These are phyloP conservation scores for Melocanna baccifera DNA, from an alignment of 176 grass and related monocot species.

Conservation along the genomic window DNA sequence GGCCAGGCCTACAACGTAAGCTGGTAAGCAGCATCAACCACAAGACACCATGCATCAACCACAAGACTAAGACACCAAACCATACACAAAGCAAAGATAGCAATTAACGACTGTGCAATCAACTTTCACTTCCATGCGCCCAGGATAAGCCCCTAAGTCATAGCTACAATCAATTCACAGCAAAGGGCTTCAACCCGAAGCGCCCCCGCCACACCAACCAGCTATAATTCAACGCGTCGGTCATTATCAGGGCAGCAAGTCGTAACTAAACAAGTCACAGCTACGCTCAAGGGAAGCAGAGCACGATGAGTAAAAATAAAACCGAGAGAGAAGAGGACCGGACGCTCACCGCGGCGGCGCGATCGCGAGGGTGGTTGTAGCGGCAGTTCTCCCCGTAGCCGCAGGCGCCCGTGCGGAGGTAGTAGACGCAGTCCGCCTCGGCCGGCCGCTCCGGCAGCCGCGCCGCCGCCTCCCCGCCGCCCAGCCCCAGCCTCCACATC, in stretches of 20 bases:
- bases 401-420: conserved; percentile 82
- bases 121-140: conserved; percentile 10
- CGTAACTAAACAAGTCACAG: background rate
- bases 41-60: conserved; percentile 33
- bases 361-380: conserved; percentile 90
- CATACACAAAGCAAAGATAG: conserved; percentile 9
- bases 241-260: conserved; percentile 38
- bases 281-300: conserved; percentile 12
- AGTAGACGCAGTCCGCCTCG: conserved; percentile 79
- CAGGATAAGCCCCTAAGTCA: conserved; percentile 6
- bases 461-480: conserved; percentile 7
- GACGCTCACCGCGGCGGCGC: conserved; percentile 45
- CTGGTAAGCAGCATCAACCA: background rate
- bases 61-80: conserved; percentile 7
- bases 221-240: background rate
- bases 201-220: conserved; percentile 1
- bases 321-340: background rate
- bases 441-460: conserved; percentile 77
- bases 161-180: background rate
- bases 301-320: conserved; percentile 16
- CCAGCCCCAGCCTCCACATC: conserved; percentile 76
- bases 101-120: conserved; percentile 6
- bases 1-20: background rate
- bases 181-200: conserved; percentile 15
- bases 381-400: conserved; percentile 85